A percentile compares a stretch with the other conserved stretches of the same genome.
Conservation (phyloP, 805 yeast species). For the Candida manassasensis region DNA sequence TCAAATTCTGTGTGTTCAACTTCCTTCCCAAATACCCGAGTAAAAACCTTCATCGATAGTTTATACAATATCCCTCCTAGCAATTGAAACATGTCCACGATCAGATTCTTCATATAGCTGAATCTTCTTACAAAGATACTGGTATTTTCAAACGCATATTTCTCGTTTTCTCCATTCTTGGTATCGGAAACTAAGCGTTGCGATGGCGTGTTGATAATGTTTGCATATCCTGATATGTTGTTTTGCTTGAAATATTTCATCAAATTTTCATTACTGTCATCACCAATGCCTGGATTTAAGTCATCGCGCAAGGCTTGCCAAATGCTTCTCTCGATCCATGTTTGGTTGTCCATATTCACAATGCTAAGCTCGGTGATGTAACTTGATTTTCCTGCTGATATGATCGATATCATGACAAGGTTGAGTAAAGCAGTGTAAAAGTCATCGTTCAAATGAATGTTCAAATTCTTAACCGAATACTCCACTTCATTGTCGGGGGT, state of each 20-base stretch:
- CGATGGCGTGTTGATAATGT: slow-evolving; percentile 26
- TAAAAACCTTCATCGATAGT: slow-evolving; percentile 1
- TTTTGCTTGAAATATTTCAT: slow-evolving; percentile 7
- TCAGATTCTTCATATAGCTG: slow-evolving; percentile 16
- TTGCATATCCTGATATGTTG: slow-evolving; percentile 21
- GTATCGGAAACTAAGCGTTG: slow-evolving; percentile 18
- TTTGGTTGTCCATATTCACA: slow-evolving; percentile 43
- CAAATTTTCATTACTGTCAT: slow-evolving; percentile 3
- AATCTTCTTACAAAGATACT: slow-evolving; percentile 20
- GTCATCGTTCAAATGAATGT: slow-evolving; percentile 51
- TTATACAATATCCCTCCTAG: slow-evolving; percentile 7
- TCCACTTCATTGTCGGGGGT: slow-evolving; percentile 15
- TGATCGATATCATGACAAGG: slow-evolving; percentile 57
- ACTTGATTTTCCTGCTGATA: slow-evolving; percentile 64
- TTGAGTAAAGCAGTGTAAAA: slow-evolving; percentile 59
- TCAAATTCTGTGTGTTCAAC: slow-evolving; percentile 9
- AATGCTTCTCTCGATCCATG: slow-evolving; percentile 49
- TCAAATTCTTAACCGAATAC: slow-evolving; percentile 21
- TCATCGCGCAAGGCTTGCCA: slow-evolving; percentile 14
- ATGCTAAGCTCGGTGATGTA: slow-evolving; percentile 56
- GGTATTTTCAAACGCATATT: slow-evolving; percentile 4
- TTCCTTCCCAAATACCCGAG: too few relatives aligned
- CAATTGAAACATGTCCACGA: slow-evolving; percentile 18
- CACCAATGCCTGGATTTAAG: not conserved
- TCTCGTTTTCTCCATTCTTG: not conserved